Evolutionary conservation across 2,329 filamentous ascomycete genomes (phyloP).

Genomic region (Xylariaceae sp.): DNA sequence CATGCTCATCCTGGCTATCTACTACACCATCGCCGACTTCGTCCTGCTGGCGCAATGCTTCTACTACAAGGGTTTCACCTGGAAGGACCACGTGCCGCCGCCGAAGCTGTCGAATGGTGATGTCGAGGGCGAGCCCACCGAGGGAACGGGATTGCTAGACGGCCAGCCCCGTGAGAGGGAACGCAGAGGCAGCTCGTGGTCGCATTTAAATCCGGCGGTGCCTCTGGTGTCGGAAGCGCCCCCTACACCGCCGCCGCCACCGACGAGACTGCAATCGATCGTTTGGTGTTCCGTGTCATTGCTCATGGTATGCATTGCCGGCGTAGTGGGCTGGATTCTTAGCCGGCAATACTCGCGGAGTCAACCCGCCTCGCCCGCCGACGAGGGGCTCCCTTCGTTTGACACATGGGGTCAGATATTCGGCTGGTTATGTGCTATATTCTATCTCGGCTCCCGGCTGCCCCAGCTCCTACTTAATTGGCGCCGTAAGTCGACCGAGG

Average conservation of each 20-base stretch:
- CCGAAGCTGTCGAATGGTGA: conserved; percentile 44
- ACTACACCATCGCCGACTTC: conserved; percentile 90
- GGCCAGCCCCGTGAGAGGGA: conserved; percentile 47
- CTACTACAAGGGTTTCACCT: conserved; percentile 88
- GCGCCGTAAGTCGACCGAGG: conserved; percentile 88
- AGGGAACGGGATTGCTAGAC: conserved; percentile 56
- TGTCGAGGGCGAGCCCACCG: conserved; percentile 46
- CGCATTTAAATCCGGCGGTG: conserved; percentile 76
- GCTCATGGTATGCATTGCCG: conserved; percentile 80
- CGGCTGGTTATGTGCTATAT: conserved; percentile 84
- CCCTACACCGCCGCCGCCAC: conserved; percentile 47
- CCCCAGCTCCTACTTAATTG: conserved; percentile 93
- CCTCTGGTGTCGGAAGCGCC: conserved; percentile 65
- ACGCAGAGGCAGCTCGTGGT: conserved; percentile 59
- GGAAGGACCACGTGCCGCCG: conserved; percentile 56
- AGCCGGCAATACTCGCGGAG: conserved; percentile 51
- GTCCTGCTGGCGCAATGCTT: conserved; percentile 89
- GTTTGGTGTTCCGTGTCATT: conserved; percentile 77
- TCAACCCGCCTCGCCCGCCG: conserved; percentile 41
- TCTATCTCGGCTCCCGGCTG: conserved; percentile 87
- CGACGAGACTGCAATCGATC: conserved; percentile 58
- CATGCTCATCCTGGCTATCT: conserved; percentile 91
- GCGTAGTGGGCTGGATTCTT: conserved; percentile 84
- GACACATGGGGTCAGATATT: conserved; percentile 84
- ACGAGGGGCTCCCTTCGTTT: conserved; percentile 62